Percentiles rank a stretch among this genome's conserved stretches.
phyloP scores from a whole-genome alignment of 805 yeast genomes.

The Hanseniaspora pseudoguilliermondii region DNA sequence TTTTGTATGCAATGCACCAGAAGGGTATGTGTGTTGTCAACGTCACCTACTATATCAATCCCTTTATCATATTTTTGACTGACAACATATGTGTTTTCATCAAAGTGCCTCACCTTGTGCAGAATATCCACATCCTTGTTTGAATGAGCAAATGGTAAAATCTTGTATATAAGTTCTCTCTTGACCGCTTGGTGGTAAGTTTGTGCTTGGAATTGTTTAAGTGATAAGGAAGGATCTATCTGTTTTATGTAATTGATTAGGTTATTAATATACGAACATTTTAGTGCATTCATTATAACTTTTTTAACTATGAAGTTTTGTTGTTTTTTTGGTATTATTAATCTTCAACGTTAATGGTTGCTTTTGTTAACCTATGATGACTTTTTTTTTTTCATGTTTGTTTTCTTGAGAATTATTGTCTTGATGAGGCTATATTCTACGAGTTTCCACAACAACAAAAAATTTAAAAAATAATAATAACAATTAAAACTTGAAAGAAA shows the following conservation, averaged over 20 bases:
- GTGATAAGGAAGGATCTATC: not conserved
- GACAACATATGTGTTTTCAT: conserved; percentile 19
- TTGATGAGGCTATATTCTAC: no score
- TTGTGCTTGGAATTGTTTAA: conserved; percentile 22
- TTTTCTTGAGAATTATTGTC: no score
- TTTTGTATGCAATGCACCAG: conserved; percentile 27
- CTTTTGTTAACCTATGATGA: no score
- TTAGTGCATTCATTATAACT: not conserved
- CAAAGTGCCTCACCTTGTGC: not conserved
- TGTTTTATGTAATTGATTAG: not conserved
- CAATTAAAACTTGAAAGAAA: no score
- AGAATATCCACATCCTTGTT: not conserved
- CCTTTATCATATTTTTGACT: conserved; percentile 29
- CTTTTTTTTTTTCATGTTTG: no score
- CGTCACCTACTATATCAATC: conserved; percentile 23
- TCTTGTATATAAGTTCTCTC: conserved; percentile 23
- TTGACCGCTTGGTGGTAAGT: conserved; percentile 26
- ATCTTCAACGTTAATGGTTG: not conserved
- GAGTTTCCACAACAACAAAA: no score
- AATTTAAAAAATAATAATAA: no score
- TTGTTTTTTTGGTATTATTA: not conserved
- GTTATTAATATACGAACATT: not conserved
- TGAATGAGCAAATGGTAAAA: conserved; percentile 14
- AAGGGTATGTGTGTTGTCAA: conserved; percentile 16
- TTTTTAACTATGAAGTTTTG: not conserved